These are phyloP conservation scores for Mallotus repandus DNA, from an alignment of 441 rosid species.

Conservation along the genomic window DNA sequence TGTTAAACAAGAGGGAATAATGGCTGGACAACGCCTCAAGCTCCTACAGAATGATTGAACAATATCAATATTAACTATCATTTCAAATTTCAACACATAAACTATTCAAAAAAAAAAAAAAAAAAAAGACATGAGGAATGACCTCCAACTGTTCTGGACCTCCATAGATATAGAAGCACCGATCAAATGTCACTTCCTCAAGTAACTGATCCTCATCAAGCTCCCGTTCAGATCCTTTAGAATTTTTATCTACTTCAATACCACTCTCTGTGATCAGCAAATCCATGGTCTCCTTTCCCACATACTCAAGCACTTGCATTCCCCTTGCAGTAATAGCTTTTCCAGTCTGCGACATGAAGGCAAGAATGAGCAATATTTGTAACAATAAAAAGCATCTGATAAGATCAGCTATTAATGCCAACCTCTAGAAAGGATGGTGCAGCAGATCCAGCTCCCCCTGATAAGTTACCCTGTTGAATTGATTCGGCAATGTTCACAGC, in stretches of 20 bases:
- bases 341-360: conserved; percentile 60
- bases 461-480: conserved; percentile 66
- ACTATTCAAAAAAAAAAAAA: conserved; percentile 5
- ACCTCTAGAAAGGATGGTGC: conserved; percentile 93
- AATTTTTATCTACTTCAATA: conserved; percentile 59
- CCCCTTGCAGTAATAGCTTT: conserved; percentile 93
- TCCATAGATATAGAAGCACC: conserved; percentile 97
- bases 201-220: conserved; percentile 63
- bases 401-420: conserved; percentile 17
- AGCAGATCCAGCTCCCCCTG: conserved; percentile 60
- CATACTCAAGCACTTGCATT: conserved; percentile 90
- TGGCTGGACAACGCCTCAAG: conserved; percentile 91
- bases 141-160: conserved; percentile 99
- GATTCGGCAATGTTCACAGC: conserved; percentile 64
- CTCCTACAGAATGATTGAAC: conserved; percentile 51
- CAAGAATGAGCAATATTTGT: conserved; percentile 19
- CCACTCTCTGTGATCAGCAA: conserved; percentile 84
- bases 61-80: conserved; percentile 19
- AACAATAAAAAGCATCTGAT: conserved; percentile 15
- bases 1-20: conserved; percentile 72
- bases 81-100: conserved; percentile 22
- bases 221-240: conserved; percentile 37
- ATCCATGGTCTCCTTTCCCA: conserved; percentile 97
- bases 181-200: conserved; percentile 93
- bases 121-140: conserved; percentile 20